Evolutionary conservation across 2,329 filamentous ascomycete species (phyloP).

Genomic region (Paecilomyces niveus): DNA sequence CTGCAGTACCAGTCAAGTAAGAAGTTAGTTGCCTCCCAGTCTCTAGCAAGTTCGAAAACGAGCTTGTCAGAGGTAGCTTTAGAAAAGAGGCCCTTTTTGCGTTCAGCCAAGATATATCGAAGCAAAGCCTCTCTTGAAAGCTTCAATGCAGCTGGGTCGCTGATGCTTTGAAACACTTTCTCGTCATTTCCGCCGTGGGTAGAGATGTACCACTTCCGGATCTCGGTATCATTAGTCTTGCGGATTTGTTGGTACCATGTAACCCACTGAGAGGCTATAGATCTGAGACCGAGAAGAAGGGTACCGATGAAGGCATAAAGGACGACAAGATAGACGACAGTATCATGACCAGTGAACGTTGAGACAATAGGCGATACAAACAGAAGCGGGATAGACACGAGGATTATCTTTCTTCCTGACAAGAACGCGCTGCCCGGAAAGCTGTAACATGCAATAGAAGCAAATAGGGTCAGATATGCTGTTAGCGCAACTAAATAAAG

Average conservation of each 20-base stretch:
- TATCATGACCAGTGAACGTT: slow-evolving; percentile 46
- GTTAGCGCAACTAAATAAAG: slow-evolving; percentile 53
- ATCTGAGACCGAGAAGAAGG: slow-evolving; percentile 48
- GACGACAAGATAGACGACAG: slow-evolving; percentile 50
- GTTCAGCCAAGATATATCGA: slow-evolving; percentile 40
- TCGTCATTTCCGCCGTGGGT: slow-evolving; percentile 24
- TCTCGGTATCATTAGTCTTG: slow-evolving; percentile 30
- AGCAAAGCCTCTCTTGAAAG: slow-evolving; percentile 41
- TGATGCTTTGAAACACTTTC: slow-evolving; percentile 38
- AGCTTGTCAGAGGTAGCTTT: slow-evolving; percentile 39
- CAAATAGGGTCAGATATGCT: slow-evolving; percentile 53
- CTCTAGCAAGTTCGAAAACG: slow-evolving; percentile 44
- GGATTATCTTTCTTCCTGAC: slow-evolving; percentile 52
- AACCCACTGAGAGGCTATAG: slow-evolving; percentile 51
- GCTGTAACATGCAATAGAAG: slow-evolving; percentile 47
- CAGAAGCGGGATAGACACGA: slow-evolving; percentile 49
- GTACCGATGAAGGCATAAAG: slow-evolving; percentile 47
- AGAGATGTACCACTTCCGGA: slow-evolving; percentile 33
- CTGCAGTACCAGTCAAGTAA: slow-evolving; percentile 49
- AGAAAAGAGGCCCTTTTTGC: slow-evolving; percentile 35
- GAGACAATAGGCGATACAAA: slow-evolving; percentile 52
- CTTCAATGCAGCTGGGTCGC: slow-evolving; percentile 43
- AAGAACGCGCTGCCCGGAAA: slow-evolving; percentile 49
- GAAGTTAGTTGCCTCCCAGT: slow-evolving; percentile 48
- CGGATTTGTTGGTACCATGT: slow-evolving; percentile 45